These are phyloP conservation scores for Nyctanthes arbortristis DNA, from an alignment of 257 asterid genomes.

Conservation along the genomic window DNA sequence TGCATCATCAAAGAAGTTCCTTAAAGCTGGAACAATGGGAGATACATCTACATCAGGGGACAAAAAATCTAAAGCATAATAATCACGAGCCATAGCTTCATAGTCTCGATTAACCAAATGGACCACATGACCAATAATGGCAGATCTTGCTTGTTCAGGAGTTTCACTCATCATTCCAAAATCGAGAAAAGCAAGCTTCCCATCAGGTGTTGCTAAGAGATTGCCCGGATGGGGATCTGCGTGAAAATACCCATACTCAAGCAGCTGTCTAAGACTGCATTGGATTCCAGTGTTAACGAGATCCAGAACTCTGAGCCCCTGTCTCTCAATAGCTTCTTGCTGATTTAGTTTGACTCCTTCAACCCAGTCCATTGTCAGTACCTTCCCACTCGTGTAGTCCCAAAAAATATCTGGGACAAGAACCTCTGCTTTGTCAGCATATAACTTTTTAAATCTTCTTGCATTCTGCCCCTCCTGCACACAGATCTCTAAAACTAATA, in stretches of 20 bases:
- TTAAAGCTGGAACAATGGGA: conserved; percentile 92
- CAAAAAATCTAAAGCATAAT: conserved; percentile 87
- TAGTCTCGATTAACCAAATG: conserved; percentile 99
- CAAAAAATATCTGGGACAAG: conserved; percentile 97
- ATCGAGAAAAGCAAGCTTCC: conserved; percentile 98
- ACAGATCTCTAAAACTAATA: conserved; percentile 64
- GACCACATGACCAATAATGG: conserved; percentile 97
- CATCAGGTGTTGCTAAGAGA: conserved; percentile 93
- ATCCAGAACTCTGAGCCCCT: conserved; percentile 93
- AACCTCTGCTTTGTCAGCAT: conserved; percentile 93
- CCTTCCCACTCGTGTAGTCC: conserved; percentile 96
- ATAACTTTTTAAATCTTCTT: conserved; percentile 92
- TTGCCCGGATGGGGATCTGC: conserved; percentile 99
- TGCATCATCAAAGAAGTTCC: conserved; percentile 85
- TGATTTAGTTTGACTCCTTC: conserved; percentile 94
- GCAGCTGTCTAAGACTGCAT: conserved; percentile 96
- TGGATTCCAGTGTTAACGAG: conserved; percentile 95
- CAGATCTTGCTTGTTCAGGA: conserved; percentile 95
- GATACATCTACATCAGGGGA: conserved; percentile 92
- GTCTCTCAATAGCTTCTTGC: conserved; percentile 94
- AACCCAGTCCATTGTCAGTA: conserved; percentile 98
- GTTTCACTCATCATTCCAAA: conserved; percentile 99
- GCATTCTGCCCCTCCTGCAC: conserved; percentile 99
- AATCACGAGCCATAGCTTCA: conserved; percentile 99
- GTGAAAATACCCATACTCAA: conserved; percentile 97